phyloP scores from a whole-genome alignment of 2,329 filamentous ascomycete genomes.

The Penicillium sp. region DNA sequence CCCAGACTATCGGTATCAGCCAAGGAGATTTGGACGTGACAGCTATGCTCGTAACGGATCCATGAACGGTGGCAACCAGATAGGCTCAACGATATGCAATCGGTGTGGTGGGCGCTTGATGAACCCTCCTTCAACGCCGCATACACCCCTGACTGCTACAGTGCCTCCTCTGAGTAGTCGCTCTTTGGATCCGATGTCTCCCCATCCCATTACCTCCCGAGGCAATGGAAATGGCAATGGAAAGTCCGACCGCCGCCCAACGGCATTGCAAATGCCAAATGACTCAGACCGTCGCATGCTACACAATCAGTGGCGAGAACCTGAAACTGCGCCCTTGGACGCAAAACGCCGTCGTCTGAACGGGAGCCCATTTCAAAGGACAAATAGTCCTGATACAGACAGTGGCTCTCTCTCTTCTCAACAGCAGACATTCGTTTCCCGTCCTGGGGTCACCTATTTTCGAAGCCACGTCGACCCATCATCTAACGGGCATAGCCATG shows the following conservation, averaged over 20 bases:
- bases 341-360: slow-evolving; percentile 62
- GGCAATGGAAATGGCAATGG: slow-evolving; percentile 20
- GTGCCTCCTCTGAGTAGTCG: slow-evolving; percentile 30
- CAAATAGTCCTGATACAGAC: slow-evolving; percentile 32
- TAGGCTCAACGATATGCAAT: slow-evolving; percentile 36
- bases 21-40: slow-evolving; percentile 63
- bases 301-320: slow-evolving; percentile 29
- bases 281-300: slow-evolving; percentile 22
- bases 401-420: slow-evolving; percentile 38
- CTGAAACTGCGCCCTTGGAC: slow-evolving; percentile 49
- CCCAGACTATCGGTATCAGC: slow-evolving; percentile 91
- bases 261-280: slow-evolving; percentile 22
- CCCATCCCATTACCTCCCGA: slow-evolving; percentile 22
- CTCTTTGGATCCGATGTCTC: slow-evolving; percentile 24
- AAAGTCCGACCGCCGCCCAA: slow-evolving; percentile 19
- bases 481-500: slow-evolving; percentile 45
- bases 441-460: slow-evolving; percentile 28
- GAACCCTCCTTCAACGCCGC: slow-evolving; percentile 42
- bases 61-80: slow-evolving; percentile 33
- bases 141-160: slow-evolving; percentile 38
- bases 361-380: slow-evolving; percentile 38
- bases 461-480: slow-evolving; percentile 47
- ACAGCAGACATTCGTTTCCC: slow-evolving; percentile 42
- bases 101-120: slow-evolving; percentile 47
- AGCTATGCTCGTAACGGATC: slow-evolving; percentile 35